These are phyloP conservation scores for Thymus quinquecostatus DNA, from an alignment of 257 asterid species.

Conservation along the genomic window DNA sequence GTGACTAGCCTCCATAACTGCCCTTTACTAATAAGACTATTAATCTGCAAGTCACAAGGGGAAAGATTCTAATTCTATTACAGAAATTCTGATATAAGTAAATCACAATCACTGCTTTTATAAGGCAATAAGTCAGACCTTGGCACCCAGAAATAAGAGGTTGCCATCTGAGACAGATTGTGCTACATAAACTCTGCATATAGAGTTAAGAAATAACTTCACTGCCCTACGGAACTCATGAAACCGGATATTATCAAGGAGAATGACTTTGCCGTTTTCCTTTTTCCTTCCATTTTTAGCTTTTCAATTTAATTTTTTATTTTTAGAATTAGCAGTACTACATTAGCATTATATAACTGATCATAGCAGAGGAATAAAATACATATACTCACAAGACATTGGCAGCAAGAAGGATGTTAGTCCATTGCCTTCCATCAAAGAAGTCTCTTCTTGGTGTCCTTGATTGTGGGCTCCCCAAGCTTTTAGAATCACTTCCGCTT, in stretches of 20 bases:
- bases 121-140: slow-evolving; percentile 51
- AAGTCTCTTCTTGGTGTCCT: slow-evolving; percentile 48
- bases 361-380: slow-evolving; percentile 4
- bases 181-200: slow-evolving; percentile 66
- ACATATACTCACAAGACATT: slow-evolving; percentile 72
- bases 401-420: slow-evolving; percentile 66
- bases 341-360: background rate
- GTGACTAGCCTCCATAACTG: slow-evolving; percentile 90
- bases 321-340: background rate
- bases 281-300: background rate
- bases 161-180: slow-evolving; percentile 71
- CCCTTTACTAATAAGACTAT: slow-evolving; percentile 80
- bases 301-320: background rate
- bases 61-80: slow-evolving; percentile 1
- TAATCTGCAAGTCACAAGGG: slow-evolving; percentile 56
- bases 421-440: slow-evolving; percentile 66
- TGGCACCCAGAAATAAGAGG: slow-evolving; percentile 82
- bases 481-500: slow-evolving; percentile 42
- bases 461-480: slow-evolving; percentile 46
- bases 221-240: slow-evolving; percentile 11
- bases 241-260: slow-evolving; percentile 18
- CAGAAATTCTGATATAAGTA: slow-evolving; percentile 23
- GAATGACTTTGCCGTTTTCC: slow-evolving; percentile 1
- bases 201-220: slow-evolving; percentile 27
- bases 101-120: background rate